Base-by-base conservation (phyloP, 2,329 filamentous ascomycete species). In the Teratosphaeria viscida region DNA sequence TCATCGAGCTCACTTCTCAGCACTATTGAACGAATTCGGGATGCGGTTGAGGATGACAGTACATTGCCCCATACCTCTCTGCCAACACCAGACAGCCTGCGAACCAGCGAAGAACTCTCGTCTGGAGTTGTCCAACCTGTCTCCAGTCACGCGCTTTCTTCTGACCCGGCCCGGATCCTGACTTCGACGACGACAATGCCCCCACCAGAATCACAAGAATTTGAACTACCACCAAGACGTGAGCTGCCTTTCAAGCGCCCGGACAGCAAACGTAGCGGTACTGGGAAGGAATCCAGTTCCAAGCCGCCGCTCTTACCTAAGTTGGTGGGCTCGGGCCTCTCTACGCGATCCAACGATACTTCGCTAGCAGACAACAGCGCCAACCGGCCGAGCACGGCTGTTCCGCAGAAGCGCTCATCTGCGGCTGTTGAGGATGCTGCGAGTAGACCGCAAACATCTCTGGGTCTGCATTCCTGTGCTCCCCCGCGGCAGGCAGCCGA, bases 161-260 rank as follows among this genome's bases (percentile, higher is more conserved):
- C 62, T 5, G 59, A 59, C 3, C 26, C 35, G 37, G 34, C 23
- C n/a, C 60, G 27, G 10, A 43, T 57, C 5, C 57, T 57, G 7
- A 57, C 61, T 3, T 58, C 57, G 2, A 35, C 65, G 57, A 34
- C 60, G 39, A 57, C 63, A 47, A 35, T 57, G 57, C n/a, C 37
- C 56, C 16, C 66, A 32, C 57, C 60, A 37, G 54, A 61, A 16
- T 16, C 43, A 27, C 39, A 62, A 11, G 62, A 67, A 27, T 59
- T 64, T 54, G 62, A 62, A 16, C 58, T 67, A 11, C 65, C 62
- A 29, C 65, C 64, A 35, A 54, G 59, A 35, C 65, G 74, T 55
- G 74, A 76, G 61, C 68, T 76, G 19, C 74, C 75, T 3, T 78
- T 77, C 61, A 64, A 68, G 43, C 69, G 72, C 7, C 64, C 69